Base-by-base conservation (phyloP, 768 basidiomycete genomes). In the Podaxis mareebaensis region DNA sequence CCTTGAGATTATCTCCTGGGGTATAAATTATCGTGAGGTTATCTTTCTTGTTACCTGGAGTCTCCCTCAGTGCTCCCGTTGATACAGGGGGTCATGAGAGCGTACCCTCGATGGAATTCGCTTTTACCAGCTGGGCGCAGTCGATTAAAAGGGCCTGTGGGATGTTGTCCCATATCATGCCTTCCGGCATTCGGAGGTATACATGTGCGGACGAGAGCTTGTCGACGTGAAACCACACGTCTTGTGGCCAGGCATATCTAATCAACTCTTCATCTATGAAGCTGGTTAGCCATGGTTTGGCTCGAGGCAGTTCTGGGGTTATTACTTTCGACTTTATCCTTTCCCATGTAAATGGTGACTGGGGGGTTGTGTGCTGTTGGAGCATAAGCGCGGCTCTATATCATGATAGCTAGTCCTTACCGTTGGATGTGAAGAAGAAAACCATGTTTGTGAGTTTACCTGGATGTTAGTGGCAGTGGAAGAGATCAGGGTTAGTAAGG, bases 211-310 rank as follows among this genome's bases (percentile, higher is more conserved):
- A 97, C 0, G 94, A 96, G 30, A 99, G 86, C 74, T 96, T 96
- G 80, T 99, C 97, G 65, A 99, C 97, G 75, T 99, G 97, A 67
- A 99, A 97, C 93, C 92, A 93, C 58, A 93, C 77, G 65, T 94
- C 92, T 74, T 90, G 86, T 7, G 91, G 90, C 89, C 90, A 91
- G 6, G 91, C 95, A 69, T 94, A 97, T 75, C 87, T 92, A 69
- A 99, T 94, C 55, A 99, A 78, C 54, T 97, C 95, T 74, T 99
- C 96, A 78, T 99, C 96, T 99, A 44, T 67, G 67, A 63, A 58
- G 60, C 64, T 63, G 65, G 61, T 58, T 33, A 60, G 64, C 69
- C 67, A 52, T 69, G 67, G 67, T 61, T 63, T 55, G 58, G 59
- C 58, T 49, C 55, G 60, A 63, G 58, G 58, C 46, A 60, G 30